Conservation (phyloP, 108 stramenopile genomes). For the Fragilaria radians region DNA sequence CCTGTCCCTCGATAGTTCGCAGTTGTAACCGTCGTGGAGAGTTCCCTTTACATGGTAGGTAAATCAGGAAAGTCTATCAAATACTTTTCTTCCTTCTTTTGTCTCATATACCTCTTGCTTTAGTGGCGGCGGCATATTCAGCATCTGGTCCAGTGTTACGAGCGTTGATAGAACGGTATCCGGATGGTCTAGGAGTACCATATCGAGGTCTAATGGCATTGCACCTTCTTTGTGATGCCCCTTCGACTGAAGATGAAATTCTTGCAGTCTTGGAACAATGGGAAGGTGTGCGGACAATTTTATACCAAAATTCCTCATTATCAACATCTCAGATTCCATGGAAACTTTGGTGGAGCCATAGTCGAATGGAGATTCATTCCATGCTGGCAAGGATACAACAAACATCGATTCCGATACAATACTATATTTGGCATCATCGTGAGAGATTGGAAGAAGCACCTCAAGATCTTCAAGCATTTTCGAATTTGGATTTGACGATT, state of each 20-base stretch:
- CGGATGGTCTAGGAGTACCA: conserved; percentile 11
- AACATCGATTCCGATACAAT: too few relatives aligned
- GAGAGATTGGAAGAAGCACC: too few relatives aligned
- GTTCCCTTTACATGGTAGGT: conserved; percentile 29
- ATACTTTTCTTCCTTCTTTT: neutral
- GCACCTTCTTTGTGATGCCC: conserved; percentile 31
- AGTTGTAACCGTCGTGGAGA: conserved; percentile 13
- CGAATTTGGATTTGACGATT: too few relatives aligned
- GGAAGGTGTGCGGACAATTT: conserved; percentile 7
- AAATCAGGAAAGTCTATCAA: neutral
- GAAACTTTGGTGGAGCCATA: too few relatives aligned
- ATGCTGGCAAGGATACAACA: too few relatives aligned
- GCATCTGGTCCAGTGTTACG: conserved; percentile 15
- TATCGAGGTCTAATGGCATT: conserved; percentile 18
- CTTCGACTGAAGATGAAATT: conserved; percentile 12
- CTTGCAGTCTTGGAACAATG: conserved; percentile 13
- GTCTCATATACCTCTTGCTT: neutral
- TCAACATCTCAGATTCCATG: too few relatives aligned
- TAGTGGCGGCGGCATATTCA: conserved; percentile 27
- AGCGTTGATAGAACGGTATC: conserved; percentile 17
- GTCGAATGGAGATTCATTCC: too few relatives aligned
- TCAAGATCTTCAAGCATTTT: too few relatives aligned
- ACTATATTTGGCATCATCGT: too few relatives aligned
- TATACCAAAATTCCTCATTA: too few relatives aligned
- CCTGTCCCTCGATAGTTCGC: conserved; percentile 14